These are phyloP conservation scores for Leccinum longicurvipes DNA, from an alignment of 768 basidiomycete genomes.

Conservation along the genomic window DNA sequence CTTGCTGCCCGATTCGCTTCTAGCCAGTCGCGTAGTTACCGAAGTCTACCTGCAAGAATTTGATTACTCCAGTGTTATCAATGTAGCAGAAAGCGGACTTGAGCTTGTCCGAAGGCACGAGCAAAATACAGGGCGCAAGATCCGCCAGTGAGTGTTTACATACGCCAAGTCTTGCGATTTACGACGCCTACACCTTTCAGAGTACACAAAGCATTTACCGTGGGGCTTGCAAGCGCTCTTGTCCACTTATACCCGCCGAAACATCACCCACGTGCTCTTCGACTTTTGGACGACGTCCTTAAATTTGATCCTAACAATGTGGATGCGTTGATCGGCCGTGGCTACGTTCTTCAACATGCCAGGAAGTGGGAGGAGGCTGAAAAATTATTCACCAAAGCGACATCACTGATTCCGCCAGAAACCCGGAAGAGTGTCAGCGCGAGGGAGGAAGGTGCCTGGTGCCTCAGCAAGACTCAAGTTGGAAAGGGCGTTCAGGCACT, in stretches of 20 bases:
- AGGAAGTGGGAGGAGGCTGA: slow-evolving; percentile 68
- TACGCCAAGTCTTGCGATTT: neutral
- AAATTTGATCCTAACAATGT: slow-evolving; percentile 57
- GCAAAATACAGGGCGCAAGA: slow-evolving; percentile 51
- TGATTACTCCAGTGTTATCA: slow-evolving; percentile 74
- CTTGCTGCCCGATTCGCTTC: slow-evolving; percentile 49
- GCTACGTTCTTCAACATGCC: slow-evolving; percentile 63
- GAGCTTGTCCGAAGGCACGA: slow-evolving; percentile 53
- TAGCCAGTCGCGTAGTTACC: slow-evolving; percentile 64
- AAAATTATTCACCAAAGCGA: slow-evolving; percentile 57
- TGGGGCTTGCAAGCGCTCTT: slow-evolving; percentile 68
- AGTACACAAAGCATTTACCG: slow-evolving; percentile 63
- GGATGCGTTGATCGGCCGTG: slow-evolving; percentile 68
- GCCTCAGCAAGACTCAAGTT: slow-evolving; percentile 49
- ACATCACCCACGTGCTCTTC: slow-evolving; percentile 76
- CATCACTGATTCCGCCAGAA: slow-evolving; percentile 44
- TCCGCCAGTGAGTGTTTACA: slow-evolving; percentile 41
- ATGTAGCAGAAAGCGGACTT: slow-evolving; percentile 68
- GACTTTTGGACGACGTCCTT: slow-evolving; percentile 72
- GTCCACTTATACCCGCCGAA: slow-evolving; percentile 88
- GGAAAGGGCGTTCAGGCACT: slow-evolving; percentile 48
- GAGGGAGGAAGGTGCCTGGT: slow-evolving; percentile 85
- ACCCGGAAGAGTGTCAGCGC: slow-evolving; percentile 55
- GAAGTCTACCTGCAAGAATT: slow-evolving; percentile 63
- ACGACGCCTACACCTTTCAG: slow-evolving; percentile 37